A percentile compares a stretch with the other conserved stretches of the same genome.
Evolutionary conservation across 177 flowering plant genomes (phyloP).

Genomic region (Vitis hybrid): DNA sequence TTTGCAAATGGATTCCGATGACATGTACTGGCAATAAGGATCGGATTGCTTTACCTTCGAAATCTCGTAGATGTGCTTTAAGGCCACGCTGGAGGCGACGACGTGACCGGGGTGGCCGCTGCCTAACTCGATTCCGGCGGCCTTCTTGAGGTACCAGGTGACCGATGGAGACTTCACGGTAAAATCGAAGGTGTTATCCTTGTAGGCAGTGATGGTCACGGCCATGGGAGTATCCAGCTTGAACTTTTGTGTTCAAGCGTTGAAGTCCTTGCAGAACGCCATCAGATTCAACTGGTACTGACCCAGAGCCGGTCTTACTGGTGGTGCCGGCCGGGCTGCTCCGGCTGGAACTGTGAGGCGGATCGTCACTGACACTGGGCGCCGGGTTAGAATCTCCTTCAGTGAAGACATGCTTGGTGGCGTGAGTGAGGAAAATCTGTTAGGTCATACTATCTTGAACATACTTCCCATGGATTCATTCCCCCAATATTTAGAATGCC

Average conservation of each 20-base stretch:
- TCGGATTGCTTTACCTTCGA: slow-evolving; percentile 91
- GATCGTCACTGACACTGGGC: slow-evolving; percentile 82
- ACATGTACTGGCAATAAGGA: slow-evolving; percentile 76
- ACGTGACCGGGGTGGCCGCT: slow-evolving; percentile 79
- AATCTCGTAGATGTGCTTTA: slow-evolving; percentile 86
- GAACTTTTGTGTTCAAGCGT: slow-evolving; percentile 92
- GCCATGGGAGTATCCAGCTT: slow-evolving; percentile 92
- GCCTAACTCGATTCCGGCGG: slow-evolving; percentile 80
- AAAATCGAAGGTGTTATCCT: slow-evolving; percentile 92
- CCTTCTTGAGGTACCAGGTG: slow-evolving; percentile 90
- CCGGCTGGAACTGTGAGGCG: slow-evolving; percentile 89
- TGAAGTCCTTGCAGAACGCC: slow-evolving; percentile 99
- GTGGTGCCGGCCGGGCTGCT: slow-evolving; percentile 83
- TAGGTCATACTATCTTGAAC: too few species aligned
- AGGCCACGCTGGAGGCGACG: slow-evolving; percentile 51
- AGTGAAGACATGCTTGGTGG: slow-evolving; percentile 49
- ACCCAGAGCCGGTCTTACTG: slow-evolving; percentile 93
- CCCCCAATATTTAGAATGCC: too few species aligned
- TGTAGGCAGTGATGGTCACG: slow-evolving; percentile 81
- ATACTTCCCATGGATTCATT: too few species aligned
- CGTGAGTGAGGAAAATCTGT: too few species aligned
- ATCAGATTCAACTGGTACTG: slow-evolving; percentile 88
- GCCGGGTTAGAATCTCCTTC: slow-evolving; percentile 79
- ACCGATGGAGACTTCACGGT: slow-evolving; percentile 86
- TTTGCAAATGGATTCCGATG: slow-evolving; percentile 74